Conservation (phyloP, 2,329 filamentous ascomycete genomes). For the Sordariomycetes sp. region DNA sequence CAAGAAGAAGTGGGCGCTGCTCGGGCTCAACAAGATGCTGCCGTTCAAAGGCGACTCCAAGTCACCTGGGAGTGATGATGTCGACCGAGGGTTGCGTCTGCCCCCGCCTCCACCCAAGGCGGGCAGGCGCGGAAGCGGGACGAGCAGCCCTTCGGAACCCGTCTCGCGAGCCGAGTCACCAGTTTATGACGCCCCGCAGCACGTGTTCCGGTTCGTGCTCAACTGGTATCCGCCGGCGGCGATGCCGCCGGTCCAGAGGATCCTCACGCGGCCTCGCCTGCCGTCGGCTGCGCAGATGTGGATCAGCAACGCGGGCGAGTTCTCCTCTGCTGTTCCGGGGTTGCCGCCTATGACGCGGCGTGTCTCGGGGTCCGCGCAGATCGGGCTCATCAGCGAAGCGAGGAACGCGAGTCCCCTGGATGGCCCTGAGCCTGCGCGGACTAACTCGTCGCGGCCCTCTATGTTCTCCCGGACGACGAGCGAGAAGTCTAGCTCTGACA, state of each 20-base stretch:
- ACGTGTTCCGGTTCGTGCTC: constrained; percentile 62
- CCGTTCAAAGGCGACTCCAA: constrained; percentile 12
- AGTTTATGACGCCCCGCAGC: constrained; percentile 40
- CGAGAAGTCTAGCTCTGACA: neutral
- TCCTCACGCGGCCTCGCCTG: constrained; percentile 55
- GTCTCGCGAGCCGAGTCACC: constrained; percentile 39
- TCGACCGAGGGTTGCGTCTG: constrained; percentile 2
- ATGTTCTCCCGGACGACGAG: neutral
- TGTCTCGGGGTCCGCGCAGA: constrained; percentile 29
- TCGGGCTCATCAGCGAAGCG: constrained; percentile 34
- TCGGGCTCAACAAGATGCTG: constrained; percentile 52
- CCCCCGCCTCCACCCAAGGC: constrained; percentile 19
- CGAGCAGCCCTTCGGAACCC: constrained; percentile 10
- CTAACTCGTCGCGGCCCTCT: constrained; percentile 7
- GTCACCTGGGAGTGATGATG: neutral
- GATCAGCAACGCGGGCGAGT: constrained; percentile 30
- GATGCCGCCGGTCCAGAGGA: constrained; percentile 42
- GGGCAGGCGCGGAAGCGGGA: neutral
- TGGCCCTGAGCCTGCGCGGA: constrained; percentile 15
- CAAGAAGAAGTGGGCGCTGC: constrained; percentile 50
- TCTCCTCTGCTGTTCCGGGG: constrained; percentile 19
- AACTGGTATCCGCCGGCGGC: constrained; percentile 45
- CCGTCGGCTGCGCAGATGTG: constrained; percentile 57
- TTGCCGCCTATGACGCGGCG: constrained; percentile 30
- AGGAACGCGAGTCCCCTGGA: constrained; percentile 30